These are phyloP conservation scores for Astrothelium macrocarpum DNA, from an alignment of 495 filamentous ascomycete genomes.

Conservation along the genomic window DNA sequence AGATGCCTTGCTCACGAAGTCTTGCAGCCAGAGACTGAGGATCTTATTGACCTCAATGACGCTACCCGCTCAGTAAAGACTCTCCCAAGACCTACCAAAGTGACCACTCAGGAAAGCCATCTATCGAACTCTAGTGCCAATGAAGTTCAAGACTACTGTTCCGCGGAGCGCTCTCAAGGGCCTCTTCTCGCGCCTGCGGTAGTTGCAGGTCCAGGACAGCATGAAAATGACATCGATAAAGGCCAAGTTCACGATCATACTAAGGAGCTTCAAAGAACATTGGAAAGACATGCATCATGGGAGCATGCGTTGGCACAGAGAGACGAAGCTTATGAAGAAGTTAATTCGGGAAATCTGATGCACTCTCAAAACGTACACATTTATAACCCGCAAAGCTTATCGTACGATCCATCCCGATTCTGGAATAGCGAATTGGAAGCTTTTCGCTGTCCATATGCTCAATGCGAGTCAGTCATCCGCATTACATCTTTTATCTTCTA, in stretches of 20 bases:
- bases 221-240: background rate
- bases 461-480: constrained; percentile 26
- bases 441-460: constrained; percentile 28
- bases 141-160: background rate
- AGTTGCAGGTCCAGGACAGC: background rate
- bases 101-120: no score
- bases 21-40: background rate
- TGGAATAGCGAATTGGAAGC: constrained; percentile 13
- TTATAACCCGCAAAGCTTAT: constrained; percentile 25
- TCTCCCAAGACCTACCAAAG: background rate
- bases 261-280: background rate
- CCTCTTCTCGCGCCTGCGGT: background rate
- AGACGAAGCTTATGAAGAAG: constrained; percentile 1
- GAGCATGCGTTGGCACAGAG: constrained; percentile 3
- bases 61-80: background rate
- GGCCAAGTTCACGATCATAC: background rate
- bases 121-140: no score
- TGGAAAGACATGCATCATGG: constrained; percentile 15
- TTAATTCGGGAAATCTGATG: constrained; percentile 21
- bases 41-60: background rate
- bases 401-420: constrained; percentile 28
- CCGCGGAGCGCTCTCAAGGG: no score
- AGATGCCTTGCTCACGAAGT: background rate
- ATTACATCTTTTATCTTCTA: background rate
- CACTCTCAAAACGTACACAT: constrained; percentile 17